phyloP scores from a whole-genome alignment of 202 grass and related monocot species.

The Setaria viridis region DNA sequence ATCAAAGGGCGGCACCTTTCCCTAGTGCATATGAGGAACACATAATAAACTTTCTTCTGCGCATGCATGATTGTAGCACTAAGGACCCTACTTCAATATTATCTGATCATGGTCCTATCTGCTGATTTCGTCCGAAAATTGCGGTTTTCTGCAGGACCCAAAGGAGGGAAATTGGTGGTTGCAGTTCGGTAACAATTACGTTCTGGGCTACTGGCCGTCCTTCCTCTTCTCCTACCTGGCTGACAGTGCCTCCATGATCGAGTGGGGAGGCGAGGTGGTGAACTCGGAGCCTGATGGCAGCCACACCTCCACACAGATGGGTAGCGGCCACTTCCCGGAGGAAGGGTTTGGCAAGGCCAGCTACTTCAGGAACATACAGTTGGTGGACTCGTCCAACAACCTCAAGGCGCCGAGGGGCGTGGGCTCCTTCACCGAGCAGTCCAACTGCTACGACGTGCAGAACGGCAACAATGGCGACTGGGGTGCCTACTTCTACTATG shows the following conservation, averaged over 20 bases:
- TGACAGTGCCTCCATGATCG: constrained; percentile 82
- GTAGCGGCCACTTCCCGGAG: constrained; percentile 81
- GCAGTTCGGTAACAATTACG: constrained; percentile 73
- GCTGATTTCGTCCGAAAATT: constrained; percentile 1
- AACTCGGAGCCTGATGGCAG: constrained; percentile 77
- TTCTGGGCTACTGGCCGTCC: constrained; percentile 87
- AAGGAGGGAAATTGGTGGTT: constrained; percentile 91
- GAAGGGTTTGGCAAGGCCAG: constrained; percentile 93
- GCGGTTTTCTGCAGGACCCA: constrained; percentile 59
- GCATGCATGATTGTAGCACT: constrained; percentile 40
- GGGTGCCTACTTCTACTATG: constrained; percentile 87
- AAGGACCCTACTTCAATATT: constrained; percentile 37
- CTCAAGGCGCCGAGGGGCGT: constrained; percentile 67
- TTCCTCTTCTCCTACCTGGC: constrained; percentile 87
- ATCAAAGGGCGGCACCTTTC: constrained; percentile 42
- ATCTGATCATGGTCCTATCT: constrained; percentile 35
- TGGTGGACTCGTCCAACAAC: constrained; percentile 84
- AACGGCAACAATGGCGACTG: constrained; percentile 91
- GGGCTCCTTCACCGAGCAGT: constrained; percentile 84
- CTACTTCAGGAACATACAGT: constrained; percentile 93
- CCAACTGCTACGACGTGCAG: constrained; percentile 88
- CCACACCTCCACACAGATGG: constrained; percentile 88
- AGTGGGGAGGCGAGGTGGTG: constrained; percentile 94
- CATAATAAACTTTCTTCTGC: constrained; percentile 5
- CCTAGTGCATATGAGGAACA: constrained; percentile 43